Evolutionary conservation across 345 rosid species (phyloP), one percentile per base, ranked within the genome.

Genomic region (Stellera chamaejasme): DNA sequence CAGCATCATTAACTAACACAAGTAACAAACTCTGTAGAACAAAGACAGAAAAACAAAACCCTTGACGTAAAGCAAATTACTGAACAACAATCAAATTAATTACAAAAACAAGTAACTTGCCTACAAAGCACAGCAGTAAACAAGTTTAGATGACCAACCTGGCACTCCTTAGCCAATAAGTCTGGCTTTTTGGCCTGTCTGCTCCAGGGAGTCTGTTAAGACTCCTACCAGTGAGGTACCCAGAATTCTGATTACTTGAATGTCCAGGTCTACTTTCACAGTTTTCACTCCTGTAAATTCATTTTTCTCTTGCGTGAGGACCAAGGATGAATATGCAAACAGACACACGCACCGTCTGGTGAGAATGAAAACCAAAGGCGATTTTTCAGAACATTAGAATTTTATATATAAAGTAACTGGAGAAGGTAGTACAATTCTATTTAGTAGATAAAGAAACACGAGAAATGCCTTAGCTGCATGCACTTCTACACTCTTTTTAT

Each of bases 121-220:
- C 39, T 8, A 32, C 9, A 8, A 9, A 52, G 54, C 8, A 27
- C 2, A 28, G 14, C 12, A 11, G 23, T 32, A 32, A 32, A 32
- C 12, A 36, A 14, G 49, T 26, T 45, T 32, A 27, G 54, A 49
- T 11, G 32, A 69, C 83, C 54, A 42, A 93, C 99, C 99, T 75
- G 96, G 96, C 52, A 87, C 72, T 51, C 99, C 97, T 77, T 89
- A 96, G 52, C 99, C 99, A 57, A 93, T 87, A 61, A 93, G 60
- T 2, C 88, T 79, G 59, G 97, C 89, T 68, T 81, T 89, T 56
- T 90, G 76, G 50, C 97, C 94, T 0, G 87, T 89, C 77, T 81
- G 91, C 81, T 84, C 86, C 78, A 89, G 61, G 36, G 96, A 96
- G 66, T 87, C 90, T 3, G 79, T 69, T 88, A 93, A 79, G n/a